Evolutionary conservation across 768 basidiomycete species (phyloP).

Genomic region (Boletus vinaceobasis): DNA sequence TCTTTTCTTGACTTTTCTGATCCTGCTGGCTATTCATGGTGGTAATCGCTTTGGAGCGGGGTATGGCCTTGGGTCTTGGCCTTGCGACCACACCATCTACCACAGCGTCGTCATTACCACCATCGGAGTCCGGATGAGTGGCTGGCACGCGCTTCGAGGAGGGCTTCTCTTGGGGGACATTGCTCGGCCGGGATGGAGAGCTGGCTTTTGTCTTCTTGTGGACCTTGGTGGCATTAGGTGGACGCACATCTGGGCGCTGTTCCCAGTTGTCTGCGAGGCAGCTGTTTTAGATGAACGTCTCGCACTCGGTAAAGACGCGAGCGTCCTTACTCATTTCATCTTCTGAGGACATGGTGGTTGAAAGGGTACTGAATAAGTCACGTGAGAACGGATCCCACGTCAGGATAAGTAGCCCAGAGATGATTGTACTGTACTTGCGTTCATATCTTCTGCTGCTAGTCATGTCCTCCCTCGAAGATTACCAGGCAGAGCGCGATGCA

Average conservation of each 20-base stretch:
- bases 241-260: slow-evolving; percentile 5
- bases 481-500: slow-evolving; percentile 24
- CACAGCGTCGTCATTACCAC: not conserved
- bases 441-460: too few species aligned
- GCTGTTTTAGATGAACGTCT: slow-evolving; percentile 26
- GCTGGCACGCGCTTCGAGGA: slow-evolving; percentile 14
- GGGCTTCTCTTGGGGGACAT: slow-evolving; percentile 11
- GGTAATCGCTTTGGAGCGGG: slow-evolving; percentile 11
- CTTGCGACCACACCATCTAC: slow-evolving; percentile 2
- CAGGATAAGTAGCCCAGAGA: too few species aligned
- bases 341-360: slow-evolving; percentile 29
- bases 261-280: slow-evolving; percentile 23
- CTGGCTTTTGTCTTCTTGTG: slow-evolving; percentile 20
- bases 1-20: slow-evolving; percentile 10
- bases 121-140: not conserved
- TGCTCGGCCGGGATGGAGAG: slow-evolving; percentile 13
- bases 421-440: not conserved
- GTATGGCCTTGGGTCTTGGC: slow-evolving; percentile 15
- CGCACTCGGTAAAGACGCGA: not conserved
- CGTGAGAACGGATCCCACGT: not conserved
- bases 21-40: slow-evolving; percentile 4
- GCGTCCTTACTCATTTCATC: slow-evolving; percentile 30
- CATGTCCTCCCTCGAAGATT: slow-evolving; percentile 17
- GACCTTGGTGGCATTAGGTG: slow-evolving; percentile 9
- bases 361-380: slow-evolving; percentile 2